Base-by-base conservation (phyloP, 139 green algal genomes). In the Microglena sp. region DNA sequence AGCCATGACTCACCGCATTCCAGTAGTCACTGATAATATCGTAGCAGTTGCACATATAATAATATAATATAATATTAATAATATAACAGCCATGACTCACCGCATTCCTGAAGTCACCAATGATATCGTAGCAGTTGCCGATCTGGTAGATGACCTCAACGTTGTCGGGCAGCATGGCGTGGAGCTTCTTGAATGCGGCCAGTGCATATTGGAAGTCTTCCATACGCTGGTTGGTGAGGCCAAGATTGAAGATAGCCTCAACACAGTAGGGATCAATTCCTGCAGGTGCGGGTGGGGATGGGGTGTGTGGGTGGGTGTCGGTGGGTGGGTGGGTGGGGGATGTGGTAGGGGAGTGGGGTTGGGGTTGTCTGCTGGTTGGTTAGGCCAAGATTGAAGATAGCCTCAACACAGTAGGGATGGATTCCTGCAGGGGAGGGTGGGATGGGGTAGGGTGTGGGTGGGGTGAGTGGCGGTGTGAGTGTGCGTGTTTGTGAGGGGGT, bases 361-460 rank as follows among this genome's bases (percentile, higher is more conserved):
- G n/a, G n/a, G n/a, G n/a, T n/a, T n/a, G n/a, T n/a, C n/a, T n/a
- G n/a, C n/a, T n/a, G 66, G 64, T 77, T 78, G 28, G 80, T 81
- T 22, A 90, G 67, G 43, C 84, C 89, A 15, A 91, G 71, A 68
- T 95, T 95, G 66, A 70, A 85, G 22, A 82, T 66, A 2, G 74
- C 78, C 75, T 95, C 86, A 36, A 87, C 72, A 54, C 82, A 91
- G 70, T 88, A 81, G 18, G 82, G 77, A 58, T 96, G 82, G 32
- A 88, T 81, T 65, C 74, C 76, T 8, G 58, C 58, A n/a, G n/a
- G n/a, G n/a, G n/a, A n/a, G n/a, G n/a, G n/a, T 53, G 58, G 33
- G n/a, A 55, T 34, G 11, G 29, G 30, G 58, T 65, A 65, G n/a
- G 53, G 58, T n/a, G 58, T 36, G 32, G 33, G 58, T 7, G 58